phyloP scores from a whole-genome alignment of 2,329 filamentous ascomycete genomes.

The Phialophora tarda region DNA sequence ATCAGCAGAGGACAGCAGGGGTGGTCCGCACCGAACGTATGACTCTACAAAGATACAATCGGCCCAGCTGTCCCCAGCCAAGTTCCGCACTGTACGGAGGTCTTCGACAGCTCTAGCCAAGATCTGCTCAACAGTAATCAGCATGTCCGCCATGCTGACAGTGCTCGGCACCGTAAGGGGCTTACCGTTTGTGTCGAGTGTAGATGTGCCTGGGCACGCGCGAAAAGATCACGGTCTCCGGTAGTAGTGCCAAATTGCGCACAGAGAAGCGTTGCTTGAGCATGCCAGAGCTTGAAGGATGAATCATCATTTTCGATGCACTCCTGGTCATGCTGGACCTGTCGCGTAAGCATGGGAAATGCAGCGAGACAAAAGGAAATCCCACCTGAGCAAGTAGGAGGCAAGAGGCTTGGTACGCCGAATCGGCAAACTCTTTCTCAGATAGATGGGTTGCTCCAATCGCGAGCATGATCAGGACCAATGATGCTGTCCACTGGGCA shows the following conservation, averaged over 20 bases:
- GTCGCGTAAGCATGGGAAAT: too few relatives aligned
- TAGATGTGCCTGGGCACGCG: constrained; percentile 17
- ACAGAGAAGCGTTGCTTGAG: constrained; percentile 18
- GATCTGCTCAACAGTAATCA: too few relatives aligned
- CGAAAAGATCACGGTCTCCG: neutral
- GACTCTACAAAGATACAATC: constrained; percentile 24
- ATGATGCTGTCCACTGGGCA: too few relatives aligned
- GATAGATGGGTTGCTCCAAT: constrained; percentile 13
- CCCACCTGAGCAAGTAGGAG: constrained; percentile 7
- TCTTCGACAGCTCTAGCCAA: neutral
- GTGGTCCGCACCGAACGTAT: too few relatives aligned
- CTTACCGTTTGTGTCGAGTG: neutral
- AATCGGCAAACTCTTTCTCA: constrained; percentile 10
- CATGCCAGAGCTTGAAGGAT: constrained; percentile 4
- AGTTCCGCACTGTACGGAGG: neutral
- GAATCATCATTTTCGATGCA: neutral
- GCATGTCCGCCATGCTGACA: too few relatives aligned
- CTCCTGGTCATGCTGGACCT: constrained; percentile 12
- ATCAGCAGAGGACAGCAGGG: too few relatives aligned
- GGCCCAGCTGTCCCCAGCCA: constrained; percentile 2
- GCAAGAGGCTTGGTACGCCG: constrained; percentile 17
- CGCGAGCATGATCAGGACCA: constrained; percentile 18
- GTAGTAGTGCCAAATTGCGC: constrained; percentile 9
- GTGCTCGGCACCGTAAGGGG: too few relatives aligned
- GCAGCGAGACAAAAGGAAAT: too few relatives aligned